Evolutionary conservation across 2,329 filamentous ascomycete genomes (phyloP).

Genomic region (Talaromyces rugulosus): DNA sequence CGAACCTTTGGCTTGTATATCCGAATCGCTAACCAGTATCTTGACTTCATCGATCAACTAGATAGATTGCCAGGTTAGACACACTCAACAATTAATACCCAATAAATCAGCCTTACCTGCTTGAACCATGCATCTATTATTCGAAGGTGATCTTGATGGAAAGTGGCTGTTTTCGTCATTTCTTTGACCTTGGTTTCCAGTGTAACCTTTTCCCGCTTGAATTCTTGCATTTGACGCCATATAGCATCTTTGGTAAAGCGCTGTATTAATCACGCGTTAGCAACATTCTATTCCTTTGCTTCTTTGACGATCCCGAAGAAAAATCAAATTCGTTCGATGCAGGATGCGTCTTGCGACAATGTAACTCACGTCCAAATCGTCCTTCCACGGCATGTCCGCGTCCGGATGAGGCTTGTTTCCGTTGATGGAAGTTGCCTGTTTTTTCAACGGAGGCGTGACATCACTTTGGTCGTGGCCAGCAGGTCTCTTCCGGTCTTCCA

Average conservation of each 20-base stretch:
- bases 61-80: slow-evolving; percentile 1
- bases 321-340: neutral
- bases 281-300: neutral
- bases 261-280: slow-evolving; percentile 44
- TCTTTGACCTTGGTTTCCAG: slow-evolving; percentile 78
- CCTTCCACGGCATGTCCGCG: slow-evolving; percentile 65
- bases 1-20: slow-evolving; percentile 27
- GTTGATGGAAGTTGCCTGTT: slow-evolving; percentile 74
- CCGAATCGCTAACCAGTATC: slow-evolving; percentile 31
- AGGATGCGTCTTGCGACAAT: slow-evolving; percentile 23
- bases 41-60: slow-evolving; percentile 47
- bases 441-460: slow-evolving; percentile 82
- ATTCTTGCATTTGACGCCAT: slow-evolving; percentile 95
- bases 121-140: slow-evolving; percentile 90
- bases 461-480: slow-evolving; percentile 76
- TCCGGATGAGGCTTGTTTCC: slow-evolving; percentile 60
- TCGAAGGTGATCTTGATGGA: slow-evolving; percentile 90
- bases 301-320: neutral
- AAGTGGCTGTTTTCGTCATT: slow-evolving; percentile 68
- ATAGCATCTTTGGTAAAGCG: slow-evolving; percentile 95
- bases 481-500: slow-evolving; percentile 99
- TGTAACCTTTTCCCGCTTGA: slow-evolving; percentile 82
- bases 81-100: neutral
- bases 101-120: slow-evolving; percentile 60
- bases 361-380: slow-evolving; percentile 67